Evolutionary conservation across 352 stramenopile genomes (phyloP).

Genomic region (Pythium coloratum): DNA sequence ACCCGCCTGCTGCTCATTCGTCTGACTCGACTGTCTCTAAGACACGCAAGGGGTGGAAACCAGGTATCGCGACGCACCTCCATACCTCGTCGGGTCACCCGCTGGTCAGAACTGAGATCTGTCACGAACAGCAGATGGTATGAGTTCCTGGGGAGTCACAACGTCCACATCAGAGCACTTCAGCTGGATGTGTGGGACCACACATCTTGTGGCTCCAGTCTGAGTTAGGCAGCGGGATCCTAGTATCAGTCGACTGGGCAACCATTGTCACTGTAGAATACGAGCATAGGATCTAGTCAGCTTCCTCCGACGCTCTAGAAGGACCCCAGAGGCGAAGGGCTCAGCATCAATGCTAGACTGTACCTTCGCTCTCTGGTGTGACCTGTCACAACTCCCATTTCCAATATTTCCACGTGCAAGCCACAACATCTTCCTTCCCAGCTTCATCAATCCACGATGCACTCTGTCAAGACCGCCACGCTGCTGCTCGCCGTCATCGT

Average conservation of each 20-base stretch:
- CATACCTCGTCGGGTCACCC: not conserved
- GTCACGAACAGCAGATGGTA: not conserved
- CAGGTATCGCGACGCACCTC: not conserved
- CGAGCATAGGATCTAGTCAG: too few relatives aligned
- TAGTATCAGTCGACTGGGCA: not conserved
- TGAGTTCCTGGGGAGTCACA: not conserved
- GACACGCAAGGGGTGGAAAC: too few relatives aligned
- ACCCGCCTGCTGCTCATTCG: not conserved
- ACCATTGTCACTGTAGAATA: too few relatives aligned
- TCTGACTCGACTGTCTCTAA: not conserved
- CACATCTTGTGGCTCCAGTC: not conserved
- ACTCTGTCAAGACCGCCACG: conserved; percentile 9
- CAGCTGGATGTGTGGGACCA: not conserved
- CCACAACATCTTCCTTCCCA: not conserved
- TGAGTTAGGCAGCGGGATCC: not conserved
- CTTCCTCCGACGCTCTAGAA: too few relatives aligned
- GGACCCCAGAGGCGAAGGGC: too few relatives aligned
- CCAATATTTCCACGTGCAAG: not conserved
- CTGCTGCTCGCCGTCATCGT: conserved; percentile 1
- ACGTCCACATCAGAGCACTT: not conserved
- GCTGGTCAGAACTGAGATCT: not conserved
- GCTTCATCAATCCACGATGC: not conserved
- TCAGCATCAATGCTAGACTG: too few relatives aligned
- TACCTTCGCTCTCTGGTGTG: not conserved
- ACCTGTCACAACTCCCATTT: not conserved